phyloP scores from a whole-genome alignment of 352 stramenopile genomes.

The Pythium plurisporium region DNA sequence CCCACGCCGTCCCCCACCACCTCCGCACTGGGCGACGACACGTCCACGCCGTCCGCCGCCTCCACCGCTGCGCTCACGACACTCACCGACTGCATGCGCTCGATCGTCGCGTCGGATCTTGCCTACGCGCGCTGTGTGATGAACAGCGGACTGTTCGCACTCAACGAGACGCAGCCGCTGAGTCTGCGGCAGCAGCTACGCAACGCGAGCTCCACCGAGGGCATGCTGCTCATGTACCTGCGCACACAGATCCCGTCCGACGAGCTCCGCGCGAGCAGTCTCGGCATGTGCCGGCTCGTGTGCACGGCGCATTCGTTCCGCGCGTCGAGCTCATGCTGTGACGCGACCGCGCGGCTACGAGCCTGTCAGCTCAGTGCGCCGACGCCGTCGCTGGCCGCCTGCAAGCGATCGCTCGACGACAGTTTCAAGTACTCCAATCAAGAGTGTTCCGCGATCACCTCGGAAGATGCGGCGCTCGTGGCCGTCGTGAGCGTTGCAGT shows the following conservation, averaged over 20 bases:
- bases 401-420: slow-evolving; percentile 20
- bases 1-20: not conserved
- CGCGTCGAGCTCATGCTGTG: slow-evolving; percentile 25
- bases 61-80: slow-evolving; percentile 20
- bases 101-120: slow-evolving; percentile 22
- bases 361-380: slow-evolving; percentile 11
- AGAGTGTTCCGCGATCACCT: slow-evolving; percentile 14
- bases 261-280: slow-evolving; percentile 1
- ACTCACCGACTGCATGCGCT: slow-evolving; percentile 22
- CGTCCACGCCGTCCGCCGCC: slow-evolving; percentile 17
- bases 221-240: slow-evolving; percentile 12
- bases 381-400: slow-evolving; percentile 4
- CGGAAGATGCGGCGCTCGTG: slow-evolving; percentile 14
- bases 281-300: slow-evolving; percentile 21
- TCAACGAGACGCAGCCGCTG: slow-evolving; percentile 14
- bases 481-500: not conserved
- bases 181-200: slow-evolving; percentile 2
- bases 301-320: slow-evolving; percentile 20
- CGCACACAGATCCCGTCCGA: slow-evolving; percentile 8
- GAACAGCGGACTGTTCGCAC: slow-evolving; percentile 31
- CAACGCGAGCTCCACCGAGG: slow-evolving; percentile 8
- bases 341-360: slow-evolving; percentile 19
- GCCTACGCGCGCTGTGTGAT: slow-evolving; percentile 33
- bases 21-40: slow-evolving; percentile 14
- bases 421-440: slow-evolving; percentile 24